Percentiles rank a stretch among this genome's conserved stretches.
These are phyloP conservation scores for Cardamine resedifolia DNA, from an alignment of 345 rosid genomes.

Conservation along the genomic window DNA sequence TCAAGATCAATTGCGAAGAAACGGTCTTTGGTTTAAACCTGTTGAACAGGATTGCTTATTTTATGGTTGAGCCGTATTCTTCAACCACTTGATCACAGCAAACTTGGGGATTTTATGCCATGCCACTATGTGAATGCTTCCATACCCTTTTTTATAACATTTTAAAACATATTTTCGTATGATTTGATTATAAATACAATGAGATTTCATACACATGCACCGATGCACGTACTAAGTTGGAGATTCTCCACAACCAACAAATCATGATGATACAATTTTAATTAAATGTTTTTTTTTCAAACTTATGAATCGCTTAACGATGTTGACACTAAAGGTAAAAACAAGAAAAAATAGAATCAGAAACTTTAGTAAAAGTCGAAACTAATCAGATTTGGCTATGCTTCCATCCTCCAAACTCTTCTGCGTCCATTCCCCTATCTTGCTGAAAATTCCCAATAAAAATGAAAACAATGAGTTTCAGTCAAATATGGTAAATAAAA, in stretches of 20 bases:
- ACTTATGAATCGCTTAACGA: slow-evolving; percentile 16
- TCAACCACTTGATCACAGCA: slow-evolving; percentile 11
- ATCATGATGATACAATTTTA: not conserved
- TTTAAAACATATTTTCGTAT: slow-evolving; percentile 3
- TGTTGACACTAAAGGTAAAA: slow-evolving; percentile 20
- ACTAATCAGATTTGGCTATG: slow-evolving; percentile 43
- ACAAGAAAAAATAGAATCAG: not conserved
- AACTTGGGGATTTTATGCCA: not conserved
- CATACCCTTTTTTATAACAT: not conserved
- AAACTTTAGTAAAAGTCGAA: not conserved
- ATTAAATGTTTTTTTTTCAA: not conserved
- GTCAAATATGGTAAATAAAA: not conserved
- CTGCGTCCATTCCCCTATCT: slow-evolving; percentile 34
- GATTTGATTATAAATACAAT: not conserved
- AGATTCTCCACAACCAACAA: not conserved
- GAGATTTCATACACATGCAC: slow-evolving; percentile 11
- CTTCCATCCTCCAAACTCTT: slow-evolving; percentile 80
- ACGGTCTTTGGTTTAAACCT: slow-evolving; percentile 88
- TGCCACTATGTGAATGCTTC: slow-evolving; percentile 4
- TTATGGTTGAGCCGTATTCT: slow-evolving; percentile 51
- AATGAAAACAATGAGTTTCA: not conserved
- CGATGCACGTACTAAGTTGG: not conserved
- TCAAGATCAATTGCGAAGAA: slow-evolving; percentile 91
- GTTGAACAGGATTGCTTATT: slow-evolving; percentile 73
- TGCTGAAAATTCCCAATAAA: slow-evolving; percentile 34